phyloP scores from a whole-genome alignment of 495 filamentous ascomycete species.

The Cairneyella variabilis region DNA sequence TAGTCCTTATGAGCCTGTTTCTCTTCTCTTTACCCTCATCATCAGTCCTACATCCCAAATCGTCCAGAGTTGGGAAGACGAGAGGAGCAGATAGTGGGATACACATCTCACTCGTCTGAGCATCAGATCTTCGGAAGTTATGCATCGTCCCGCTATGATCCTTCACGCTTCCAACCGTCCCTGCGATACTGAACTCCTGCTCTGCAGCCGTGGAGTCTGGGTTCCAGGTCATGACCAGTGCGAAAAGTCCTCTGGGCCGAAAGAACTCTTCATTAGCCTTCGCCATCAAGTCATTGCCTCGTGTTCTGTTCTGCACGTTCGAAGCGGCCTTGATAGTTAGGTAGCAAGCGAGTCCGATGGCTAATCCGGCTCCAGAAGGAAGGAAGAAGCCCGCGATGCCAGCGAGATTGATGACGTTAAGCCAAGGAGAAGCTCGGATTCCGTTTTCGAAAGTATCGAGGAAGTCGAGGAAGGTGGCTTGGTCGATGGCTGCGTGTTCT shows the following conservation, averaged over 20 bases:
- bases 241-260: slow-evolving; percentile 46
- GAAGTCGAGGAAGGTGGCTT: slow-evolving; percentile 50
- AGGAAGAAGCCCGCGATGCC: neutral
- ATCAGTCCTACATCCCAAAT: slow-evolving; percentile 3
- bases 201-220: slow-evolving; percentile 29
- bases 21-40: neutral
- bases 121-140: slow-evolving; percentile 23
- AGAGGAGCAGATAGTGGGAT: slow-evolving; percentile 27
- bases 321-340: neutral
- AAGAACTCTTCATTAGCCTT: slow-evolving; percentile 49
- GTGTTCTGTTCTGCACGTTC: slow-evolving; percentile 12
- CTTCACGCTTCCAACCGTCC: slow-evolving; percentile 16
- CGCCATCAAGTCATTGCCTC: no score
- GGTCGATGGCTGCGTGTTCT: slow-evolving; percentile 41
- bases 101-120: slow-evolving; percentile 23
- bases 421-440: neutral
- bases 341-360: neutral
- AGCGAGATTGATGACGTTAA: neutral
- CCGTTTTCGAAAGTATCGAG: neutral
- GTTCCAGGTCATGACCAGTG: slow-evolving; percentile 50
- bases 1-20: neutral
- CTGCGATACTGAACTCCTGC: slow-evolving; percentile 25
- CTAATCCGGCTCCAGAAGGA: neutral
- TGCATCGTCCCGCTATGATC: neutral
- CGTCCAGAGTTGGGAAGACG: slow-evolving; percentile 25